Evolutionary conservation across 257 asterid species (phyloP).

Genomic region (Mitragyna speciosa): DNA sequence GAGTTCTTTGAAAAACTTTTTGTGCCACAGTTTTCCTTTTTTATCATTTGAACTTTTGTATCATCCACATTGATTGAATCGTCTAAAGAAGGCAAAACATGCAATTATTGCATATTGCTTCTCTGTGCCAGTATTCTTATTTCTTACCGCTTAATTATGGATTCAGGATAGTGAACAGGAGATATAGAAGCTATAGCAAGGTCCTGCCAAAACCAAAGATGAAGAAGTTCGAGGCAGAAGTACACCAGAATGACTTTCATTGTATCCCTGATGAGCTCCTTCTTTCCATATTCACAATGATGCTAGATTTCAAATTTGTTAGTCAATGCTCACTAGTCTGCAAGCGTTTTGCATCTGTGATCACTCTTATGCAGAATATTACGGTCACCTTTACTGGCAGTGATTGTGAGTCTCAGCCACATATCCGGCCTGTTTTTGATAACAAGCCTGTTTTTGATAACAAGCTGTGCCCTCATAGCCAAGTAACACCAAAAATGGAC

Average conservation of each 20-base stretch:
- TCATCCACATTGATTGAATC: not conserved
- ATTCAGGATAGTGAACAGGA: not conserved
- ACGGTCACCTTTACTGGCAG: constrained; percentile 15
- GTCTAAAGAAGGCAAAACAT: not conserved
- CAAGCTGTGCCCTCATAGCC: constrained; percentile 2
- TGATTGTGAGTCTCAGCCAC: not conserved
- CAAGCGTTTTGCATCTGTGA: constrained; percentile 19
- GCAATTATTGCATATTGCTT: not conserved
- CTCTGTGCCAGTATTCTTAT: not conserved
- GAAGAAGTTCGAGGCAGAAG: not conserved
- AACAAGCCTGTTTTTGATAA: constrained; percentile 5
- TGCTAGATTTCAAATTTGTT: constrained; percentile 26
- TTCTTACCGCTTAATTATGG: not conserved
- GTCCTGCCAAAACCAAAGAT: not conserved
- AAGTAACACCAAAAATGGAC: constrained; percentile 19
- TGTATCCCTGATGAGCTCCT: constrained; percentile 25
- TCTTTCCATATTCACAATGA: constrained; percentile 21
- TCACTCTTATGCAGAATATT: constrained; percentile 10
- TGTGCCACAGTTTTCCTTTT: not conserved
- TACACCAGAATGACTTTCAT: constrained; percentile 7
- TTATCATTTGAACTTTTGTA: not conserved
- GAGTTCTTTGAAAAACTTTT: not conserved
- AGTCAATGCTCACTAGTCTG: constrained; percentile 30
- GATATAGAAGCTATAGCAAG: not conserved
- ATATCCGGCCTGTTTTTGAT: not conserved